Conservation (phyloP, 2,329 filamentous ascomycete genomes). For the Phialemoniopsis sp. region DNA sequence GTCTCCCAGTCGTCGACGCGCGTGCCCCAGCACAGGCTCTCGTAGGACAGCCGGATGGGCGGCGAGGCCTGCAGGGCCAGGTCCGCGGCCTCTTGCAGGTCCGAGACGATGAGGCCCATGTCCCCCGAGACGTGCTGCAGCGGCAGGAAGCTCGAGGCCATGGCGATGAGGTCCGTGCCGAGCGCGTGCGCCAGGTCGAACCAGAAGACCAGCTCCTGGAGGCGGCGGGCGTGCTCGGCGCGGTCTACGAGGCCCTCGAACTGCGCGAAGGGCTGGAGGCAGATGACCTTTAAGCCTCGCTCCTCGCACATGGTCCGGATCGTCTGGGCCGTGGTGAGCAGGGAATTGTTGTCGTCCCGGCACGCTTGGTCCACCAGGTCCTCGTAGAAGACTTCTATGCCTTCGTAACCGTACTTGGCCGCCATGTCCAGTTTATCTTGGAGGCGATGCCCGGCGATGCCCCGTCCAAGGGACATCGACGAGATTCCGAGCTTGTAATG, state of each 20-base stretch:
- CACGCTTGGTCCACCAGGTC: conserved; percentile 49
- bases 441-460: conserved; percentile 8
- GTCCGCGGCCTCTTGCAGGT: conserved; percentile 52
- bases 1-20: conserved; percentile 56
- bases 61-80: conserved; percentile 43
- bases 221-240: conserved; percentile 36
- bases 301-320: conserved; percentile 41
- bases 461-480: conserved; percentile 11
- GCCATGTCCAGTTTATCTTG: conserved; percentile 8
- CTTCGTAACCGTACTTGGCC: conserved; percentile 35
- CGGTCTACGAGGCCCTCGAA: conserved; percentile 58
- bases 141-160: conserved; percentile 56
- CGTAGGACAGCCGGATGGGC: conserved; percentile 54
- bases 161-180: conserved; percentile 56
- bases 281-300: conserved; percentile 41
- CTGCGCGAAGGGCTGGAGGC: conserved; percentile 59
- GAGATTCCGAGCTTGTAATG: conserved; percentile 10
- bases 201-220: conserved; percentile 55
- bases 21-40: conserved; percentile 57
- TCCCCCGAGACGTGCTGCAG: conserved; percentile 20
- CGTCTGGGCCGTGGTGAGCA: conserved; percentile 37
- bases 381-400: conserved; percentile 61
- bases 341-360: background rate
- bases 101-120: conserved; percentile 42
- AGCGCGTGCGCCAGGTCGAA: conserved; percentile 51